Evolutionary conservation across 2,329 filamentous ascomycete species (phyloP).

Genomic region (Reticulascus tulasneorum): DNA sequence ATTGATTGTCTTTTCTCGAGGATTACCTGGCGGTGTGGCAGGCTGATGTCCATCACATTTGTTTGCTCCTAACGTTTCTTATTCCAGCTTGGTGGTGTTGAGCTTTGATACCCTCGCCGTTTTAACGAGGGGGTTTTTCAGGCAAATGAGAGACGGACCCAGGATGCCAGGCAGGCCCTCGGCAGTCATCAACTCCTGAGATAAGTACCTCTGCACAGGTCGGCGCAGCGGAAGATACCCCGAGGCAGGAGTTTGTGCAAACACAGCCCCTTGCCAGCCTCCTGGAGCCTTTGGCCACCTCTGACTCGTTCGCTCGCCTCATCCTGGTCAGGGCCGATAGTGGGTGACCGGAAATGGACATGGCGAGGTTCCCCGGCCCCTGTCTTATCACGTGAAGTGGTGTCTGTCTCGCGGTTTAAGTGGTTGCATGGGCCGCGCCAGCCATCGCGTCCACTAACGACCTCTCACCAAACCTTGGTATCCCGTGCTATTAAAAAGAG

Average conservation of each 20-base stretch:
- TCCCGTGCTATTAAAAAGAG: slow-evolving; percentile 3
- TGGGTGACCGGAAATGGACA: too few species aligned
- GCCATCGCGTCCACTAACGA: slow-evolving; percentile 11
- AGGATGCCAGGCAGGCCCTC: background rate
- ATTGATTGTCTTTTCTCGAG: too few species aligned
- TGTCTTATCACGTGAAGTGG: slow-evolving; percentile 13
- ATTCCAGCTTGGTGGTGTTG: slow-evolving; percentile 4
- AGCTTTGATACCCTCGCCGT: slow-evolving; percentile 10
- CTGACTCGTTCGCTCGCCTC: too few species aligned
- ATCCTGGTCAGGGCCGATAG: too few species aligned
- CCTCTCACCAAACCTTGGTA: slow-evolving; percentile 8
- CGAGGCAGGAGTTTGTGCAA: background rate
- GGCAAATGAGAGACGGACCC: slow-evolving; percentile 6
- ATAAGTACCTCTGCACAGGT: slow-evolving; percentile 3
- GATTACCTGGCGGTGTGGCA: slow-evolving; percentile 1
- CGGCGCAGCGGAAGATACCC: slow-evolving; percentile 1
- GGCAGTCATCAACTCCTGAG: slow-evolving; percentile 1
- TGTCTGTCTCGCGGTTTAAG: background rate
- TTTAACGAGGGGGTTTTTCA: slow-evolving; percentile 5
- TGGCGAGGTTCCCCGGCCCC: too few species aligned
- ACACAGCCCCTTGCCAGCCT: slow-evolving; percentile 5
- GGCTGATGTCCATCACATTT: slow-evolving; percentile 8
- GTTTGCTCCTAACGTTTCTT: slow-evolving; percentile 12
- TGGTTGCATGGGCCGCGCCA: background rate
- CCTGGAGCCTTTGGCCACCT: too few species aligned